Conservation (phyloP, 345 rosid species). For the Aethionema arabicum region DNA sequence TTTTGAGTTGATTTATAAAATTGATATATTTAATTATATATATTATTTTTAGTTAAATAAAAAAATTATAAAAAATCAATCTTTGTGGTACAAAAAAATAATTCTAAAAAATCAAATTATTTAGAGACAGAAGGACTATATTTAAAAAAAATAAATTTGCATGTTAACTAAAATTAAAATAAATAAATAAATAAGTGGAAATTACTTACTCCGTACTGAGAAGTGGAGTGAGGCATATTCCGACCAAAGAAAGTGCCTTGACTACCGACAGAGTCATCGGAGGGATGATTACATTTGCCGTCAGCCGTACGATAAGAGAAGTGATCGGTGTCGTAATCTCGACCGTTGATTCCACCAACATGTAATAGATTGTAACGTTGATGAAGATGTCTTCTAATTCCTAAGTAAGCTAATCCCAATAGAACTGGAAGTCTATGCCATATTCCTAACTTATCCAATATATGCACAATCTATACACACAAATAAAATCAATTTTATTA, state of each 20-base stretch:
- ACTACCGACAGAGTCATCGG: constrained; percentile 55
- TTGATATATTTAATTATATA: too few relatives aligned
- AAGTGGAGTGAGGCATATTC: constrained; percentile 60
- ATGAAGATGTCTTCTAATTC: constrained; percentile 64
- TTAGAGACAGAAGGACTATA: too few relatives aligned
- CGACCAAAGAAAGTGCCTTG: constrained; percentile 64
- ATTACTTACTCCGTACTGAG: constrained; percentile 46
- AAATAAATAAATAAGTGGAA: neutral
- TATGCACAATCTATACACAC: constrained; percentile 47
- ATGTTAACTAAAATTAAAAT: neutral
- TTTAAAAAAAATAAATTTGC: neutral
- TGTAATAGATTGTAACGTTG: constrained; percentile 70
- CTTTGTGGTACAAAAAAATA: too few relatives aligned
- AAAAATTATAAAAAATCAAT: neutral
- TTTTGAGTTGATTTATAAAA: too few relatives aligned
- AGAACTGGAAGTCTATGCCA: constrained; percentile 73
- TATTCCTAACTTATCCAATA: constrained; percentile 58
- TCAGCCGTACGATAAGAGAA: constrained; percentile 61
- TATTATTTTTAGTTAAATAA: too few relatives aligned
- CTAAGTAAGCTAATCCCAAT: constrained; percentile 58
- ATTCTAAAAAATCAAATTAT: too few relatives aligned
- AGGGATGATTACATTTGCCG: constrained; percentile 66
- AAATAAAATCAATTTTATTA: neutral
- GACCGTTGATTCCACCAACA: constrained; percentile 53
- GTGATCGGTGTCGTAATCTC: constrained; percentile 45